Percentiles rank a stretch among this genome's conserved stretches.
phyloP scores from a whole-genome alignment of 805 yeast genomes.

The Scheffersomyces amazonensis region DNA sequence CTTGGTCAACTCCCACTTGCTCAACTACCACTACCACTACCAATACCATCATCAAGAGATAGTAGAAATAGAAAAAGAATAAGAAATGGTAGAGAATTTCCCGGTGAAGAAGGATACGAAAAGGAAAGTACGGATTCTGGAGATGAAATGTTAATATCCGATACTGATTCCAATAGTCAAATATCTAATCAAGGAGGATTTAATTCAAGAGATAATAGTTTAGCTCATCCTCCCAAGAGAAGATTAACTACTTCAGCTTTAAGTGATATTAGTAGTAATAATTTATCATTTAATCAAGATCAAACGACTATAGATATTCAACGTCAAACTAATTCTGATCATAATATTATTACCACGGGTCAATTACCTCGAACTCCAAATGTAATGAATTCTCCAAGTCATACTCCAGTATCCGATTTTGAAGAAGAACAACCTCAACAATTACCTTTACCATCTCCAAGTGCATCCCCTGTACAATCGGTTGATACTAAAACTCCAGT shows the following conservation, averaged over 20 bases:
- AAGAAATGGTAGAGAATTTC: slow-evolving; percentile 13
- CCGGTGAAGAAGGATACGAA: slow-evolving; percentile 10
- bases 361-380: slow-evolving; percentile 24
- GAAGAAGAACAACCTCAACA: slow-evolving; percentile 40
- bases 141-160: slow-evolving; percentile 35
- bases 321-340: slow-evolving; percentile 1
- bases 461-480: slow-evolving; percentile 54
- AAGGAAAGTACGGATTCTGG: slow-evolving; percentile 18
- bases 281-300: neutral
- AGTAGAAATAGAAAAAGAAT: slow-evolving; percentile 26
- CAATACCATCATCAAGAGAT: slow-evolving; percentile 15
- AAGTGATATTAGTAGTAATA: neutral
- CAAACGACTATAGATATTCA: neutral
- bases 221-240: slow-evolving; percentile 38
- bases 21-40: slow-evolving; percentile 4
- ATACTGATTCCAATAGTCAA: slow-evolving; percentile 26
- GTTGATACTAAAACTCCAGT: slow-evolving; percentile 11
- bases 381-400: slow-evolving; percentile 25
- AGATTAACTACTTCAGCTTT: slow-evolving; percentile 18
- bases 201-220: slow-evolving; percentile 13
- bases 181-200: slow-evolving; percentile 12
- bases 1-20: slow-evolving; percentile 8
- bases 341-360: slow-evolving; percentile 1
- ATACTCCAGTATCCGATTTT: slow-evolving; percentile 33
- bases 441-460: slow-evolving; percentile 67